Evolutionary conservation across 371 early-diverging fungal genomes (phyloP), one percentile per base, ranked within the genome.

Genomic region (Ecytonucleospora hepatopenaei): DNA sequence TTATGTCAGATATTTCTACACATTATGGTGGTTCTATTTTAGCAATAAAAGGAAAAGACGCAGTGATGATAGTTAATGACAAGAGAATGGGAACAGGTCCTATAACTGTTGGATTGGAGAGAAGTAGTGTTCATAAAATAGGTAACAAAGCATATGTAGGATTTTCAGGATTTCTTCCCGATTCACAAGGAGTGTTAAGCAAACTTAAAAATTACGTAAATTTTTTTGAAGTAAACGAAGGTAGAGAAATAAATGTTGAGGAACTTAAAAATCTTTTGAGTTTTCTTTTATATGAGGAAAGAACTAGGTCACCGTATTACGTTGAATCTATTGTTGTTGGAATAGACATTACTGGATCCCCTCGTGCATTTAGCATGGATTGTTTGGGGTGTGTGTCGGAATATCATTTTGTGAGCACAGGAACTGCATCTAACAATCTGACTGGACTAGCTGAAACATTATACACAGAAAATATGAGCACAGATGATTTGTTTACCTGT

Each of bases 391-490:
- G 93, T 80, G 85, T 90, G 74, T 88, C 88, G 79, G 87, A 85
- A 76, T 84, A 87, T 63, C 92, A 92, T 78, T 97, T 97, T 85
- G 90, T 90, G 31, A 92, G 94, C 28, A 83, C 85, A 59, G 99
- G 99, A 66, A 94, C 94, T 15, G 88, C 97, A 30, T 75, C 80
- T 33, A 82, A 85, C 23, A 88, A 89, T 74, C 83, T 98, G 63
- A 90, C 87, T 70, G 99, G 99, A 68, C 89, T 93, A 85, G 90
- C 92, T 80, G 99, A 98, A 82, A 85, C 88, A 2, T 82, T 98
- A 65, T 98, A 90, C 89, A 90, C 91, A 77, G 91, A 92, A 46
- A 86, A 91, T 80, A 83, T 96, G 76, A 89, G 86, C 61, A 92
- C 92, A 17, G 96, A 97, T 72, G 93, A 94, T 72, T 83, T 98